Percentiles rank a stretch among this genome's conserved stretches.
Conservation (phyloP, 768 basidiomycete genomes). For the Wakefieldia striispora region DNA sequence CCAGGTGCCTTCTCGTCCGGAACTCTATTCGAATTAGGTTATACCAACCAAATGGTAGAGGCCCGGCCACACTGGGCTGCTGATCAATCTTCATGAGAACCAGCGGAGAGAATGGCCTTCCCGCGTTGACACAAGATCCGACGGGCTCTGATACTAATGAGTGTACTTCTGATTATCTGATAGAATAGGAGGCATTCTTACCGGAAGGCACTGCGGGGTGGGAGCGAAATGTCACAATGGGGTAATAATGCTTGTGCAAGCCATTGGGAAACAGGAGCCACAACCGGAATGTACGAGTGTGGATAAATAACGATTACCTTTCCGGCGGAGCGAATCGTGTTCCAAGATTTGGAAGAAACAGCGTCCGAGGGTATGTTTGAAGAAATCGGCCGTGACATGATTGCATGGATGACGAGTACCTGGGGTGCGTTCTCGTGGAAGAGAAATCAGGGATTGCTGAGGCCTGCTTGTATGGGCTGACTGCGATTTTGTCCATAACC, state of each 20-base stretch:
- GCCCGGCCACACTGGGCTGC: neutral
- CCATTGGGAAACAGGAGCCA: neutral
- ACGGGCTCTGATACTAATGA: constrained; percentile 29
- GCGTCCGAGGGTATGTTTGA: constrained; percentile 11
- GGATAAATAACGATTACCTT: neutral
- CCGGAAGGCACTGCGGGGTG: constrained; percentile 22
- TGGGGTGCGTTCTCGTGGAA: neutral
- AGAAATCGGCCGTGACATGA: neutral
- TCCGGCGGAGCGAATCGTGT: constrained; percentile 13
- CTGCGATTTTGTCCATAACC: too few relatives aligned
- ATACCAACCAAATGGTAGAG: neutral
- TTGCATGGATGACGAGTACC: neutral
- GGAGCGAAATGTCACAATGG: constrained; percentile 19
- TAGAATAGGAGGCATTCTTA: constrained; percentile 6
- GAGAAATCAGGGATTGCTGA: too few relatives aligned
- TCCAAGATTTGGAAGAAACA: constrained; percentile 15
- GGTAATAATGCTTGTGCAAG: constrained; percentile 5
- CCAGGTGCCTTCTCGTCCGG: constrained; percentile 22
- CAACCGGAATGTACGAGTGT: neutral
- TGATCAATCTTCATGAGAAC: constrained; percentile 21
- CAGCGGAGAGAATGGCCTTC: constrained; percentile 18
- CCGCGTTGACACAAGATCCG: constrained; percentile 32
- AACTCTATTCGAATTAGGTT: constrained; percentile 1
- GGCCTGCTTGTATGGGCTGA: constrained; percentile 1
- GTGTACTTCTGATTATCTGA: constrained; percentile 24